Conservation (phyloP, 371 early-diverging fungal species). For the Saksenaea oblongispora region DNA sequence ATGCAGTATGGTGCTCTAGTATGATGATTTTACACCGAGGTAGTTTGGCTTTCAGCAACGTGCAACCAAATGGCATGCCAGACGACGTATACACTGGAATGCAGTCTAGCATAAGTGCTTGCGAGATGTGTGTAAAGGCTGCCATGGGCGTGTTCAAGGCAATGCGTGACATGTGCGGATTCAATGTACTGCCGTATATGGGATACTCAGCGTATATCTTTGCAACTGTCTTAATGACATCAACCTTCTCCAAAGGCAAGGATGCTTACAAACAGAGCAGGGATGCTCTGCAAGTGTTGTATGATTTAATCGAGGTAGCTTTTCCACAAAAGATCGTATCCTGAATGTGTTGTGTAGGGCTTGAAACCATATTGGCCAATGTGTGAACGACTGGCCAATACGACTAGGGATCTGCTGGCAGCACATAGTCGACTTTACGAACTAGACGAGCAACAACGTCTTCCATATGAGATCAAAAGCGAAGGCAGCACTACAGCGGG, state of each 20-base stretch:
- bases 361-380: slow-evolving; percentile 45
- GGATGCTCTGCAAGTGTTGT: slow-evolving; percentile 26
- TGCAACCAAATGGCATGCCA: slow-evolving; percentile 18
- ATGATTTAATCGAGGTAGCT: background rate
- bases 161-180: slow-evolving; percentile 38
- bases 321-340: background rate
- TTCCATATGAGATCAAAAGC: background rate
- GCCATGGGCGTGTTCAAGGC: slow-evolving; percentile 38
- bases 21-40: slow-evolving; percentile 43
- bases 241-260: slow-evolving; percentile 37
- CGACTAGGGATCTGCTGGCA: slow-evolving; percentile 39
- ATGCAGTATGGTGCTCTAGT: slow-evolving; percentile 41
- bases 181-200: slow-evolving; percentile 46
- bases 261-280: slow-evolving; percentile 34
- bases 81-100: slow-evolving; percentile 22
- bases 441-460: slow-evolving; percentile 9
- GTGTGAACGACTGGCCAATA: slow-evolving; percentile 39
- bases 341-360: background rate
- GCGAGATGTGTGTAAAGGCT: slow-evolving; percentile 34
- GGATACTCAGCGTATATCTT: slow-evolving; percentile 51
- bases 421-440: slow-evolving; percentile 44
- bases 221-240: slow-evolving; percentile 50
- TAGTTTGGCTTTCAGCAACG: slow-evolving; percentile 45
- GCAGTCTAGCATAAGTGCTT: slow-evolving; percentile 26
- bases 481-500: background rate